Evolutionary conservation across 2,329 filamentous ascomycete species (phyloP).

Genomic region (Penicillium janthinellum): DNA sequence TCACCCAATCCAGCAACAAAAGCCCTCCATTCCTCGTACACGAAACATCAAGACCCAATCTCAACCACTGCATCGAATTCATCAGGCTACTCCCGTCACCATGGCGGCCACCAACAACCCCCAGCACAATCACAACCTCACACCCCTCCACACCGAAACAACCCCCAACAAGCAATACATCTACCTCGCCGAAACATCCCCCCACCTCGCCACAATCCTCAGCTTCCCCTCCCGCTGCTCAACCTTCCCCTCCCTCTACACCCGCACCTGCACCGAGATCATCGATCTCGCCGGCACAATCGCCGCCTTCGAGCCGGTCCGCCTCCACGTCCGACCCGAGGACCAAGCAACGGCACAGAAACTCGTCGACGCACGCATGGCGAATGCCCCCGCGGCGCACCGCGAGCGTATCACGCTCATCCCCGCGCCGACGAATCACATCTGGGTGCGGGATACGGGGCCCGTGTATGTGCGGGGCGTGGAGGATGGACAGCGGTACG

Average conservation of each 20-base stretch:
- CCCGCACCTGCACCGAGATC: conserved; percentile 28
- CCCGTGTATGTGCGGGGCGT: conserved; percentile 29
- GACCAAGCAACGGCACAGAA: conserved; percentile 18
- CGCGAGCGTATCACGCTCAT: conserved; percentile 22
- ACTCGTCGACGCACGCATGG: conserved; percentile 13
- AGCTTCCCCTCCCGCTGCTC: conserved; percentile 30
- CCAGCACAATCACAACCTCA: conserved; percentile 13
- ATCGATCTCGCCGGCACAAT: conserved; percentile 31
- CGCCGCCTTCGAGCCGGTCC: conserved; percentile 36
- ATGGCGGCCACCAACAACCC: conserved; percentile 18
- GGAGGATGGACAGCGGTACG: conserved; percentile 18
- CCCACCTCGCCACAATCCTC: conserved; percentile 31
- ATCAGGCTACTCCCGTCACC: background rate
- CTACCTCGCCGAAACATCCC: conserved; percentile 26
- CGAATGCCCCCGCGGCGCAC: background rate
- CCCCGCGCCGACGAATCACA: conserved; percentile 26
- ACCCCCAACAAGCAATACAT: conserved; percentile 20
- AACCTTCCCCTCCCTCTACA: conserved; percentile 25
- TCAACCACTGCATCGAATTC: background rate
- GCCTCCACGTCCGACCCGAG: conserved; percentile 30
- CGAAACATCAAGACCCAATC: background rate
- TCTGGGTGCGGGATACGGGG: conserved; percentile 36
- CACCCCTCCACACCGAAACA: conserved; percentile 12
- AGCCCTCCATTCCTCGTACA: background rate
- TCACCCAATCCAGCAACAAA: background rate